phyloP scores from a whole-genome alignment of 495 filamentous ascomycete genomes.

The Hypoxylon fragiforme region DNA sequence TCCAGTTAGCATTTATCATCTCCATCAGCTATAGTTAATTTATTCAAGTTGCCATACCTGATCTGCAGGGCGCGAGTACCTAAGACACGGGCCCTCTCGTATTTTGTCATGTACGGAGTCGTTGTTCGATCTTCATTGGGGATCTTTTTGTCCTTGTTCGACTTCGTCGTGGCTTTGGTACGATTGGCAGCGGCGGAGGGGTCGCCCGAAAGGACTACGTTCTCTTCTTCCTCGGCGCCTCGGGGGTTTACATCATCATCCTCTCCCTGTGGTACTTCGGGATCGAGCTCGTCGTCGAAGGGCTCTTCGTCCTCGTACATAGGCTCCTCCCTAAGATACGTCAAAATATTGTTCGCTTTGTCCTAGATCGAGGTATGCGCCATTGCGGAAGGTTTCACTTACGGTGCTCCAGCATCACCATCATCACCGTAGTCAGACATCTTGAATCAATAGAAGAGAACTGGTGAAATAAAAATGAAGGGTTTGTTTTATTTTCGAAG shows the following conservation, averaged over 20 bases:
- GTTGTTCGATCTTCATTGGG: slow-evolving; percentile 85
- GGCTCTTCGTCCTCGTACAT: slow-evolving; percentile 50
- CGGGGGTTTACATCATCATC: slow-evolving; percentile 57
- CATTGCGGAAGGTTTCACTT: slow-evolving; percentile 25
- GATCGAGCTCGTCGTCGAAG: slow-evolving; percentile 50
- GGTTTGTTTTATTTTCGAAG: slow-evolving; percentile 5
- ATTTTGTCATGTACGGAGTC: slow-evolving; percentile 99
- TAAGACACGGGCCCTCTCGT: slow-evolving; percentile 89
- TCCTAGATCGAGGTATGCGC: too few species aligned
- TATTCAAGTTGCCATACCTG: slow-evolving; percentile 61
- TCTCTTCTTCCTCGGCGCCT: slow-evolving; percentile 51
- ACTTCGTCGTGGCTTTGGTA: slow-evolving; percentile 50
- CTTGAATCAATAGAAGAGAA: slow-evolving; percentile 32
- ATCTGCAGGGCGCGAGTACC: slow-evolving; percentile 95
- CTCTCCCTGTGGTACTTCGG: slow-evolving; percentile 62
- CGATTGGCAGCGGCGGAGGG: slow-evolving; percentile 66
- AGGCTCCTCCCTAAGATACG: slow-evolving; percentile 55
- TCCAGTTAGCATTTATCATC: slow-evolving; percentile 1
- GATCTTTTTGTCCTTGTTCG: slow-evolving; percentile 84
- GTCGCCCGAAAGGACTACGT: slow-evolving; percentile 74
- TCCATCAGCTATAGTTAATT: neutral
- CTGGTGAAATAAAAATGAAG: slow-evolving; percentile 3
- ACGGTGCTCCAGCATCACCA: slow-evolving; percentile 61
- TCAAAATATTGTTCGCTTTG: slow-evolving; percentile 10
- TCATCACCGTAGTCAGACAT: slow-evolving; percentile 90